Evolutionary conservation across 805 yeast genomes (phyloP).

Genomic region (Suhomyces emberorum): DNA sequence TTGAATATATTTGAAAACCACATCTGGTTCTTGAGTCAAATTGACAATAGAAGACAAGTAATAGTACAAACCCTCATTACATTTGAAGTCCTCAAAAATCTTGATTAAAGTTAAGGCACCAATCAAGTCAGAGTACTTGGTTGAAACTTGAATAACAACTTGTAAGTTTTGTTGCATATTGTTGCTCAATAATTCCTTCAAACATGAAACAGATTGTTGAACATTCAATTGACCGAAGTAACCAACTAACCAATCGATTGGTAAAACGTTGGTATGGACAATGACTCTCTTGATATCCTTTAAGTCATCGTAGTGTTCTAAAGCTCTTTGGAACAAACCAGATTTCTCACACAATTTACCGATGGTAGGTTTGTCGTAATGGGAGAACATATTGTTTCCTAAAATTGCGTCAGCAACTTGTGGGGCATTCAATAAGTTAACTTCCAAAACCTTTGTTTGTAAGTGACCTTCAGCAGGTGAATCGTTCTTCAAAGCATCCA

Average conservation of each 20-base stretch:
- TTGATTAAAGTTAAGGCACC: slow-evolving; percentile 84
- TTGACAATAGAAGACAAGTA: slow-evolving; percentile 92
- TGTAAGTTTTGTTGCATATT: slow-evolving; percentile 86
- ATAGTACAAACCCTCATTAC: slow-evolving; percentile 91
- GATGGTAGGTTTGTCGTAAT: slow-evolving; percentile 89
- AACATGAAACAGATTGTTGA: slow-evolving; percentile 85
- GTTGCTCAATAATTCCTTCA: slow-evolving; percentile 76
- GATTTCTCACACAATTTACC: slow-evolving; percentile 93
- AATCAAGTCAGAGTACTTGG: slow-evolving; percentile 90
- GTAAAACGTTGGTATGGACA: slow-evolving; percentile 79
- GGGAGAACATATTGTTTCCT: slow-evolving; percentile 93
- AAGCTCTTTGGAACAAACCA: slow-evolving; percentile 92
- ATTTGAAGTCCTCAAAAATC: slow-evolving; percentile 89
- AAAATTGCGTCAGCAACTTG: slow-evolving; percentile 99
- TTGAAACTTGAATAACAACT: slow-evolving; percentile 92
- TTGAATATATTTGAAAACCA: slow-evolving; percentile 93
- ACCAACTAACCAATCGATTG: slow-evolving; percentile 88
- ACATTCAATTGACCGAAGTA: slow-evolving; percentile 93
- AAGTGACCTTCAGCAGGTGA: slow-evolving; percentile 92
- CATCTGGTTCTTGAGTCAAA: slow-evolving; percentile 89
- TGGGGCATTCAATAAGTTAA: slow-evolving; percentile 92
- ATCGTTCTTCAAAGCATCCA: slow-evolving; percentile 93
- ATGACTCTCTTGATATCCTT: slow-evolving; percentile 94
- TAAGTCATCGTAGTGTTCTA: slow-evolving; percentile 92
- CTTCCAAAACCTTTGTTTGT: slow-evolving; percentile 92